Evolutionary conservation across 2,329 filamentous ascomycete species (phyloP).

Genomic region (Ceratocystis lukuohia): DNA sequence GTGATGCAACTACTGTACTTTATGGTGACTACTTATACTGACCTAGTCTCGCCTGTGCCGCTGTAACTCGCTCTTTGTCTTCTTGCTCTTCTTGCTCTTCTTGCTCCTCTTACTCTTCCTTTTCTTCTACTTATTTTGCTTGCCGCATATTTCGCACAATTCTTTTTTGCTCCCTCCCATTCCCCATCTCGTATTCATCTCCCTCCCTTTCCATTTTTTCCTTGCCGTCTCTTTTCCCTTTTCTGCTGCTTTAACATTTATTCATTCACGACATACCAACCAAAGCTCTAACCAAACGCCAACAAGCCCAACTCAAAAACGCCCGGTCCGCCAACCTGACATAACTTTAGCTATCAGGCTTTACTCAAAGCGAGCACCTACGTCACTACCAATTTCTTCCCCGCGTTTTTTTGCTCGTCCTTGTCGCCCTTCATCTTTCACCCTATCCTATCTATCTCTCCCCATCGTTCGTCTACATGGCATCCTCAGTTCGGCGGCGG

Average conservation of each 20-base stretch:
- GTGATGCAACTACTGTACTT: neutral
- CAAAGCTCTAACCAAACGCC: neutral
- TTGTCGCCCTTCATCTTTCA: neutral
- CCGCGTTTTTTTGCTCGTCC: too few relatives aligned
- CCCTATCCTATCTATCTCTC: neutral
- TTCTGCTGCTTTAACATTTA: neutral
- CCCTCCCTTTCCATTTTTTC: neutral
- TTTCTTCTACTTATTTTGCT: conserved; percentile 6
- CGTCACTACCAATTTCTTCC: too few relatives aligned
- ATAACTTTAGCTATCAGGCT: too few relatives aligned
- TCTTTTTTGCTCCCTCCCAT: conserved; percentile 2
- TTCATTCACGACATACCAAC: neutral
- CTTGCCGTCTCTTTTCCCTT: neutral
- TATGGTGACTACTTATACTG: too few relatives aligned
- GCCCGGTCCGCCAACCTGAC: too few relatives aligned
- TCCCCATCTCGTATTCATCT: conserved; percentile 1
- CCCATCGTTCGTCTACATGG: conserved; percentile 7
- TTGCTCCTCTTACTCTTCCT: neutral
- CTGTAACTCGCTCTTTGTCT: too few relatives aligned
- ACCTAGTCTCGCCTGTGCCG: too few relatives aligned
- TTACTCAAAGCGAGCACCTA: too few relatives aligned
- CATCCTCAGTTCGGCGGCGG: conserved; percentile 53
- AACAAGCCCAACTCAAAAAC: too few relatives aligned
- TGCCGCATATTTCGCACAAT: conserved; percentile 1
- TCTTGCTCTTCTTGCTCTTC: neutral